Percentiles rank a stretch among this genome's conserved stretches.
phyloP scores from a whole-genome alignment of 306 rosid species.

The Betula pendula region DNA sequence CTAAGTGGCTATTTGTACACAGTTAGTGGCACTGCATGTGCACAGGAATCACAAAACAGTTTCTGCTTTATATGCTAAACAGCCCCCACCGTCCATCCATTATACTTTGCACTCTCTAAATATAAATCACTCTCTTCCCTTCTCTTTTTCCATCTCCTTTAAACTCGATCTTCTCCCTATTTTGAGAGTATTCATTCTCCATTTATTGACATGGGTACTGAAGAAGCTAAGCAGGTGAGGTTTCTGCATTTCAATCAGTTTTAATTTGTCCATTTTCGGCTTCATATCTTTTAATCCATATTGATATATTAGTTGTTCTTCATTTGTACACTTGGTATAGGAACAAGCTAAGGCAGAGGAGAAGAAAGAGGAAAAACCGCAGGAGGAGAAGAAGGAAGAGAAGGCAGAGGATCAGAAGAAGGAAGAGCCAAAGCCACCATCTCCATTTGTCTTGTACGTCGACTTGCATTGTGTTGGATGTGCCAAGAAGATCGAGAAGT shows the following conservation, averaged over 20 bases:
- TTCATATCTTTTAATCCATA: not conserved
- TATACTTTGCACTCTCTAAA: constrained; percentile 23
- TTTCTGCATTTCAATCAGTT: not conserved
- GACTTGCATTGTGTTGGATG: constrained; percentile 90
- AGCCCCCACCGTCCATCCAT: constrained; percentile 39
- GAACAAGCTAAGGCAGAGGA: constrained; percentile 50
- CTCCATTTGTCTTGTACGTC: constrained; percentile 63
- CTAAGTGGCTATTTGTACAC: constrained; percentile 34
- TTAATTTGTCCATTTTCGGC: not conserved
- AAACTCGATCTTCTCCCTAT: too few relatives aligned
- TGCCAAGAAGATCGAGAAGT: constrained; percentile 80
- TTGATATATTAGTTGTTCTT: not conserved
- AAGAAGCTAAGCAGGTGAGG: constrained; percentile 68
- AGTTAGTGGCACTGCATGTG: constrained; percentile 71
- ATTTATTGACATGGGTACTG: constrained; percentile 62
- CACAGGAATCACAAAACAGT: constrained; percentile 51
- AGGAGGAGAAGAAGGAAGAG: constrained; percentile 27
- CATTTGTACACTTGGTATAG: not conserved
- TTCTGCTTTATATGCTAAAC: constrained; percentile 35
- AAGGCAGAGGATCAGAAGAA: constrained; percentile 42
- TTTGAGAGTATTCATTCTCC: constrained; percentile 24
- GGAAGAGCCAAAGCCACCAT: constrained; percentile 61
- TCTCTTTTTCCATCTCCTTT: constrained; percentile 2
- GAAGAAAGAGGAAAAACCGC: constrained; percentile 12
- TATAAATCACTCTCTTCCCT: constrained; percentile 28